Percentiles rank a stretch among this genome's conserved stretches.
These are phyloP conservation scores for Diospyros kaki DNA, from an alignment of 148 eudicot species.

Conservation along the genomic window DNA sequence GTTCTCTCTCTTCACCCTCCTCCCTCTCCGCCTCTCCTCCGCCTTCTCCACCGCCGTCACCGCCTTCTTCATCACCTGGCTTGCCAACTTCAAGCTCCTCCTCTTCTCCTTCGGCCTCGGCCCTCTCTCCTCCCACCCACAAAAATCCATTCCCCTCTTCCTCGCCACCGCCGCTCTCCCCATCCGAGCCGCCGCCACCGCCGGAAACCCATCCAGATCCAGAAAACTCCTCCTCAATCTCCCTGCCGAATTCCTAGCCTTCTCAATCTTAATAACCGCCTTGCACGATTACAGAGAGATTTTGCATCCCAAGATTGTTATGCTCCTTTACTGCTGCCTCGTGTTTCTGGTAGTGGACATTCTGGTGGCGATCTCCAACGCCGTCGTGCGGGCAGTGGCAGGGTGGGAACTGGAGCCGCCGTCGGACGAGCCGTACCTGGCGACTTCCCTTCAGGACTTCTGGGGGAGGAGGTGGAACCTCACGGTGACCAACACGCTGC, in stretches of 20 bases:
- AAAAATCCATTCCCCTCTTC: slow-evolving; percentile 29
- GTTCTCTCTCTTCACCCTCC: slow-evolving; percentile 45
- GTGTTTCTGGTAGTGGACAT: slow-evolving; percentile 42
- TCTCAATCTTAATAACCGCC: slow-evolving; percentile 11
- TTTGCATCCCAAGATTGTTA: slow-evolving; percentile 14
- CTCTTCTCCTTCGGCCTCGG: slow-evolving; percentile 47
- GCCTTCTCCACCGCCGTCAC: slow-evolving; percentile 37
- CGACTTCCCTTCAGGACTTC: slow-evolving; percentile 50
- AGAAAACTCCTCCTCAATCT: slow-evolving; percentile 16
- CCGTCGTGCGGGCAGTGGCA: slow-evolving; percentile 15
- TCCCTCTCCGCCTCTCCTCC: slow-evolving; percentile 46
- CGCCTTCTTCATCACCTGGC: slow-evolving; percentile 62
- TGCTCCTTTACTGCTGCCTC: slow-evolving; percentile 27
- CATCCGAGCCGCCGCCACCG: slow-evolving; percentile 23
- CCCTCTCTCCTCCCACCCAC: slow-evolving; percentile 22
- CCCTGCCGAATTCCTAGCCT: slow-evolving; percentile 12
- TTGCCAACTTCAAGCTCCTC: slow-evolving; percentile 56
- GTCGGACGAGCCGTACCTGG: slow-evolving; percentile 51
- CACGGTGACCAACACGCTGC: slow-evolving; percentile 28
- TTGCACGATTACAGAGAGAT: slow-evolving; percentile 13
- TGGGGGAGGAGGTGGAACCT: slow-evolving; percentile 66
- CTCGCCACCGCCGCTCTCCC: slow-evolving; percentile 45
- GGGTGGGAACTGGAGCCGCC: slow-evolving; percentile 46
- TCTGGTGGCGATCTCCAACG: slow-evolving; percentile 20
- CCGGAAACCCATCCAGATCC: neutral